Percentiles rank a stretch among this genome's conserved stretches.
Conservation (phyloP, 2,329 filamentous ascomycete genomes). For the Trichoderma arundinaceum region DNA sequence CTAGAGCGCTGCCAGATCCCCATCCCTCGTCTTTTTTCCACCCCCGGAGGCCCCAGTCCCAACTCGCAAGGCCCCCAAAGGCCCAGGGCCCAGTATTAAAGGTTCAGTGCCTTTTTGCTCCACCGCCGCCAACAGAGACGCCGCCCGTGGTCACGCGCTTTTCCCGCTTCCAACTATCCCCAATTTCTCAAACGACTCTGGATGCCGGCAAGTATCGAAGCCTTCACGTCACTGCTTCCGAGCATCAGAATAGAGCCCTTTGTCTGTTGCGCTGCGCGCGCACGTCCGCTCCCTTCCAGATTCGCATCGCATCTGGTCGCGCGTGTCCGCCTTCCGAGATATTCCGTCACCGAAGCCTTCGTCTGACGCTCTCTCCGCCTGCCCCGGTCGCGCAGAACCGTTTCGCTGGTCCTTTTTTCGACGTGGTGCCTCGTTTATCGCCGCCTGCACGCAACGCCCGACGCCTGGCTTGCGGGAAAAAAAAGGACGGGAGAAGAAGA, state of each 20-base stretch:
- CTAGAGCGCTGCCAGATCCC: background rate
- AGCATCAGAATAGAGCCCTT: slow-evolving; percentile 8
- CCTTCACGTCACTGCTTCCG: slow-evolving; percentile 36
- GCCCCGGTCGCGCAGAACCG: slow-evolving; percentile 29
- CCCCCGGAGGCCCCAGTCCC: background rate
- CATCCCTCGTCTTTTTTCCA: too few species aligned
- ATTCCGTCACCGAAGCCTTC: slow-evolving; percentile 16
- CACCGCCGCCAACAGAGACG: slow-evolving; percentile 32
- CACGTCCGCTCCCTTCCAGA: background rate
- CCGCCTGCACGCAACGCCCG: background rate
- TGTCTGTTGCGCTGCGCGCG: slow-evolving; percentile 14
- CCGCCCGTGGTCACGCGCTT: slow-evolving; percentile 48
- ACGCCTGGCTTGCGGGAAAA: background rate
- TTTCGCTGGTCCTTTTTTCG: slow-evolving; percentile 2
- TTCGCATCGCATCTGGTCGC: slow-evolving; percentile 17
- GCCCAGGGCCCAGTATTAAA: too few species aligned
- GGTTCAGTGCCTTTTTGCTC: background rate
- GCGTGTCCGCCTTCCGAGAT: slow-evolving; percentile 24
- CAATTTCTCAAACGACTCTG: slow-evolving; percentile 41
- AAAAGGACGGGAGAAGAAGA: background rate
- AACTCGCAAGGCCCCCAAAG: too few species aligned
- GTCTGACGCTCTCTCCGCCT: slow-evolving; percentile 10
- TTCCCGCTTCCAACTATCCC: slow-evolving; percentile 43
- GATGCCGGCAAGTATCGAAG: slow-evolving; percentile 14
- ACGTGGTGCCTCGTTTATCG: background rate